Conservation (phyloP, 441 rosid species). For the Populus hybrid region DNA sequence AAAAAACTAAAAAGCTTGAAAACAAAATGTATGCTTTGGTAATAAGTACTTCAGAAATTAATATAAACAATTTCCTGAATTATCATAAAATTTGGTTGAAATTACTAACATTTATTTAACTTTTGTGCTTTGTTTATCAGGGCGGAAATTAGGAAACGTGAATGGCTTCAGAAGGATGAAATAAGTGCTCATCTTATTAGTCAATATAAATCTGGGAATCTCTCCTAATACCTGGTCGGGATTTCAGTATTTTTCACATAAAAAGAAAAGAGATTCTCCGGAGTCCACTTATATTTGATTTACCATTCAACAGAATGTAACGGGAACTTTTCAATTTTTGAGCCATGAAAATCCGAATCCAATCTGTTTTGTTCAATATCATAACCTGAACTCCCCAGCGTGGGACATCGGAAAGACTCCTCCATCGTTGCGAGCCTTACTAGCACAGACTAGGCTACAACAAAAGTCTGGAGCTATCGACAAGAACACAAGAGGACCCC, state of each 20-base stretch:
- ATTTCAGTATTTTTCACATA: too few relatives aligned
- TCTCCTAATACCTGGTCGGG: background rate
- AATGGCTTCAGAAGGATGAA: background rate
- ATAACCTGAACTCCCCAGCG: background rate
- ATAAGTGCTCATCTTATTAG: background rate
- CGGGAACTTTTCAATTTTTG: background rate
- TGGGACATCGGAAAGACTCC: background rate
- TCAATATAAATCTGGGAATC: background rate
- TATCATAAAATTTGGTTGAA: background rate
- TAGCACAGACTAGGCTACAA: background rate
- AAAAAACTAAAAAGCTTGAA: too few relatives aligned
- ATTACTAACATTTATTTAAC: background rate
- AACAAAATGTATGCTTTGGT: background rate
- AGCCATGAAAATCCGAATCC: background rate
- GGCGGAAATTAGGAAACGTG: background rate
- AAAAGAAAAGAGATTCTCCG: background rate
- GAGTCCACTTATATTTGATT: background rate
- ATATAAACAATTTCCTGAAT: background rate
- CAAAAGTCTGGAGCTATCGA: background rate
- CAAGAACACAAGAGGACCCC: background rate
- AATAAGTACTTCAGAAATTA: background rate
- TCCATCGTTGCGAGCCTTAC: background rate
- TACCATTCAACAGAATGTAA: background rate
- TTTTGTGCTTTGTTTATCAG: background rate
- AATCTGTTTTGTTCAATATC: background rate